Evolutionary conservation across 306 rosid species (phyloP).

Genomic region (Albizia julibrissin): DNA sequence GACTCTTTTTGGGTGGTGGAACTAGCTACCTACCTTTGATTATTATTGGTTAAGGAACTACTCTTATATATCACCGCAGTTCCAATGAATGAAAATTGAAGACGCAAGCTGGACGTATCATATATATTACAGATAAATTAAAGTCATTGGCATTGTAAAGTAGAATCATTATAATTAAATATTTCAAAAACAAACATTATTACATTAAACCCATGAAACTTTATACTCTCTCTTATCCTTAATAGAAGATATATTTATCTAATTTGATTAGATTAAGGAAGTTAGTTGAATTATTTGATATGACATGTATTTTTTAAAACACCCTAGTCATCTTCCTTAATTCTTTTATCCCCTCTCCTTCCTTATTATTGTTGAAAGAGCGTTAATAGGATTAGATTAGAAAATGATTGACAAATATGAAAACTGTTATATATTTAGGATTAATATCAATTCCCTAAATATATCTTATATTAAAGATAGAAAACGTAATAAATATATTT

Average conservation of each 20-base stretch:
- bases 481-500: not conserved
- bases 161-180: not conserved
- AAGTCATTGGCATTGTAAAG: not conserved
- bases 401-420: no score
- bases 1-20: not conserved
- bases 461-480: no score
- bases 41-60: not conserved
- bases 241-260: no score
- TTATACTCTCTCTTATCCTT: not conserved
- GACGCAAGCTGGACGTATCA: not conserved
- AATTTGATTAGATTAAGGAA: no score
- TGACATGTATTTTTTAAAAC: no score
- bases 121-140: not conserved
- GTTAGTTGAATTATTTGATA: no score
- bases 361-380: no score
- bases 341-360: no score
- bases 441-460: no score
- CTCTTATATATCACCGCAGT: not conserved
- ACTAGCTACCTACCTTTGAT: not conserved
- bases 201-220: not conserved
- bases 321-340: no score
- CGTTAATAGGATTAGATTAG: no score
- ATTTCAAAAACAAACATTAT: not conserved
- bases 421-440: no score
- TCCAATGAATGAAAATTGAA: not conserved